Evolutionary conservation across 2,329 filamentous ascomycete genomes (phyloP), one percentile per base, ranked within the genome.

Genomic region (Tolypocladium inflatum): DNA sequence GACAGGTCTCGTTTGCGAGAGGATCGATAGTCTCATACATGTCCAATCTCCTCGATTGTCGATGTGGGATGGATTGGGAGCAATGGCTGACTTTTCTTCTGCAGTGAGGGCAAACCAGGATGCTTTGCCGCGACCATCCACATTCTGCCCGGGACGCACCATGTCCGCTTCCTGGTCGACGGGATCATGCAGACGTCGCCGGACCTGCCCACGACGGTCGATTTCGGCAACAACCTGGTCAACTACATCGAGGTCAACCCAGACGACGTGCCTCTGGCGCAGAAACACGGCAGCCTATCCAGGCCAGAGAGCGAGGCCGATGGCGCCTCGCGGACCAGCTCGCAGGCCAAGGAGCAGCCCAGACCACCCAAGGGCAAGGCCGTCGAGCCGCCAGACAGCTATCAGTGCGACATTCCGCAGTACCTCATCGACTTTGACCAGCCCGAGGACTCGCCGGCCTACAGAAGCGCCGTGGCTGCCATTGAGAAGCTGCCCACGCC

Each of bases 221-320:
- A 99, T 72, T 97, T 95, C 71, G 95, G 91, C 63, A 97, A 97
- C 76, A 96, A 96, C 70, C 80, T 99, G 21, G 93, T 99, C 74
- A 99, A 99, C 75, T 99, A 97, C 71, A 90, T 99, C 68, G 94
- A 99, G 76, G 89, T 97, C 61, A 90, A 83, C 66, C 85, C 90
- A 41, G 87, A 91, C 58, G 88, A 92, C 67, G 74, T 86, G 37
- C 77, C 78, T 13, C 68, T 70, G 33, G 67, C 62, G n/a, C 63
- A 66, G 26, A 63, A 72, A 54, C 61, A 65, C 37, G 65, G 64
- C 30, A 51, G 53, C 37, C 35, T 41, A 17, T 63, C 66, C 33
- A 57, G 42, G 41, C 50, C 60, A 30, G 62, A 61, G 21, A 37
- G 57, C 21, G 58, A 58, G 13, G 37, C 54, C 17, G 60, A 57